Conservation (phyloP, 352 stramenopile genomes). For the Phytophthora brassicae region DNA sequence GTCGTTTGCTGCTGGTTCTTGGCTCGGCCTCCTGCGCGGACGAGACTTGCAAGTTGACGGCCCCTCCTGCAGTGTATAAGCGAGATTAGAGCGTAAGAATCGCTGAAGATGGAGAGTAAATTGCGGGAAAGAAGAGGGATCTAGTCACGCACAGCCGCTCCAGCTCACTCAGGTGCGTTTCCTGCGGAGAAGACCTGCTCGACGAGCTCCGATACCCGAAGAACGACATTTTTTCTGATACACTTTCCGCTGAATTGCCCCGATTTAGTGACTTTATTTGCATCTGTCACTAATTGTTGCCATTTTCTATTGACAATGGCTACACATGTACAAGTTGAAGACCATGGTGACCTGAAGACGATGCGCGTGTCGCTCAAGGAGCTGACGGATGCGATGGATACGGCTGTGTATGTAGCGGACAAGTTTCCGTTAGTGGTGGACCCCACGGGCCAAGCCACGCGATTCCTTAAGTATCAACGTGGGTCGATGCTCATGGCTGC, state of each 20-base stretch:
- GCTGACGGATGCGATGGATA: constrained; percentile 85
- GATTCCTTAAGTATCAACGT: constrained; percentile 91
- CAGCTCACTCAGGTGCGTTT: constrained; percentile 81
- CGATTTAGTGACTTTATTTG: neutral
- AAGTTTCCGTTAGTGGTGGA: constrained; percentile 89
- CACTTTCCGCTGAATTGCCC: neutral
- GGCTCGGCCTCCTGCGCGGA: constrained; percentile 74
- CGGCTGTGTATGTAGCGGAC: constrained; percentile 84
- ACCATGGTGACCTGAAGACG: neutral
- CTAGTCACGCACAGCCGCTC: constrained; percentile 64
- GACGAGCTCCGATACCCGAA: constrained; percentile 66
- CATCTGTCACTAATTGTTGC: neutral
- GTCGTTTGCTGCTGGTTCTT: constrained; percentile 87
- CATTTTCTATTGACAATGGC: constrained; percentile 11
- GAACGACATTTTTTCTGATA: constrained; percentile 52
- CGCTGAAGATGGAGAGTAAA: neutral
- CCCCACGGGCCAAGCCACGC: constrained; percentile 65
- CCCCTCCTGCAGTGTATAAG: constrained; percentile 47
- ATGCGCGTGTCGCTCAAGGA: constrained; percentile 73
- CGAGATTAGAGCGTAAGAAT: constrained; percentile 5
- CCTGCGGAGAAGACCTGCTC: constrained; percentile 47
- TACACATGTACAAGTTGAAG: neutral
- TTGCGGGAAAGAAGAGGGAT: neutral
- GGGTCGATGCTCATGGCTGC: constrained; percentile 78
- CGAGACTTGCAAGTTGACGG: constrained; percentile 76